A percentile compares a stretch with the other conserved stretches of the same genome.
phyloP scores from a whole-genome alignment of 306 rosid species.

The Crotalaria pallida region DNA sequence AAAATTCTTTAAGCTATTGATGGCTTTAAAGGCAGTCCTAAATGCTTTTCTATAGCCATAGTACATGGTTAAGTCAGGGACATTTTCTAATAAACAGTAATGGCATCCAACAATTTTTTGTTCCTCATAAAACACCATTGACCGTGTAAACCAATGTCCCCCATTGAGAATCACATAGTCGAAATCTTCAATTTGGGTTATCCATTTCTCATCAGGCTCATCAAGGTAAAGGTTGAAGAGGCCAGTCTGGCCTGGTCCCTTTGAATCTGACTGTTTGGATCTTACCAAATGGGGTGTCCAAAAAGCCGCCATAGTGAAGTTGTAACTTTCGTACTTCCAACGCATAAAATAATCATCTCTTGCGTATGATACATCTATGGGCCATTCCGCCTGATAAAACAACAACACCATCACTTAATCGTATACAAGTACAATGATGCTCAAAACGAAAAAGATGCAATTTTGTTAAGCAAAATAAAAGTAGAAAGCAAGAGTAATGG shows the following conservation, averaged over 20 bases:
- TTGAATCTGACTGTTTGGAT: slow-evolving; percentile 36
- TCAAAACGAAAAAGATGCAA: neutral
- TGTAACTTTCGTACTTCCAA: slow-evolving; percentile 72
- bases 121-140: slow-evolving; percentile 50
- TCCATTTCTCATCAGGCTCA: slow-evolving; percentile 68
- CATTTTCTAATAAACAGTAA: slow-evolving; percentile 51
- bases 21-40: slow-evolving; percentile 58
- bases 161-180: slow-evolving; percentile 60
- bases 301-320: slow-evolving; percentile 68
- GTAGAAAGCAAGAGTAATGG: neutral
- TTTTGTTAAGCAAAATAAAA: neutral
- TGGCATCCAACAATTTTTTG: slow-evolving; percentile 59
- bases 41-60: slow-evolving; percentile 67
- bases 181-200: slow-evolving; percentile 45
- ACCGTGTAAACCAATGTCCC: slow-evolving; percentile 79
- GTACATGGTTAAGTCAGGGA: slow-evolving; percentile 57
- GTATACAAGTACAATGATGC: neutral
- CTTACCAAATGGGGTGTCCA: slow-evolving; percentile 84
- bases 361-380: slow-evolving; percentile 57
- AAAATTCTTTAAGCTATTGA: slow-evolving; percentile 43
- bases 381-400: slow-evolving; percentile 65
- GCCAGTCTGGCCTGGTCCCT: slow-evolving; percentile 52
- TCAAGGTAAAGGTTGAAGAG: slow-evolving; percentile 64
- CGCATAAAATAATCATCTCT: slow-evolving; percentile 48
- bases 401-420: neutral